Conservation (phyloP, 306 rosid genomes). For the Calophaca sinica region DNA sequence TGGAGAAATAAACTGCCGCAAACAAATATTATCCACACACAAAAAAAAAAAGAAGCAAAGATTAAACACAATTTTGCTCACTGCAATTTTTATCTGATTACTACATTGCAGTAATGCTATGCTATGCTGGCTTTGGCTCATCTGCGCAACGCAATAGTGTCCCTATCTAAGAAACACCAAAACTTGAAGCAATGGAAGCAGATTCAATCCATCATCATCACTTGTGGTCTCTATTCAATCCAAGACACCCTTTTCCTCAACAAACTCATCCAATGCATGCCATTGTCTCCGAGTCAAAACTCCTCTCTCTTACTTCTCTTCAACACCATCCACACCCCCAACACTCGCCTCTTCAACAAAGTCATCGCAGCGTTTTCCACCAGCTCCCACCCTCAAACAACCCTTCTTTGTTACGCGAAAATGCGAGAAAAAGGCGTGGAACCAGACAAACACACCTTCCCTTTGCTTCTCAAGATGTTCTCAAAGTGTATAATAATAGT, state of each 20-base stretch:
- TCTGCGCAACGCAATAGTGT: constrained; percentile 23
- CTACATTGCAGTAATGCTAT: neutral
- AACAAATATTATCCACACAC: too few species aligned
- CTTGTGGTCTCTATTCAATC: constrained; percentile 30
- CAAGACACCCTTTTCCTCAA: constrained; percentile 39
- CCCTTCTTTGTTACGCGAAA: constrained; percentile 43
- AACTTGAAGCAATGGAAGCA: constrained; percentile 37
- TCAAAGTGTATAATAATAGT: constrained; percentile 6
- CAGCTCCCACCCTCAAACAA: neutral
- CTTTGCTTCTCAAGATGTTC: constrained; percentile 51
- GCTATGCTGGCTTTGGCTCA: neutral
- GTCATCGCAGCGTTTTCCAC: constrained; percentile 42
- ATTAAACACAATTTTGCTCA: too few species aligned
- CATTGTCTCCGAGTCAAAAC: constrained; percentile 11
- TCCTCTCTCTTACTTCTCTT: constrained; percentile 32
- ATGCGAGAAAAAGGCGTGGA: constrained; percentile 45
- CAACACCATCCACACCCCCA: constrained; percentile 40
- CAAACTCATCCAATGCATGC: constrained; percentile 36
- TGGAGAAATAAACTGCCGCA: too few species aligned
- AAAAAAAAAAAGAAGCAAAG: too few species aligned
- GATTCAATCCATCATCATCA: constrained; percentile 49
- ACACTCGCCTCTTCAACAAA: constrained; percentile 44
- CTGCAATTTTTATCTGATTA: too few species aligned
- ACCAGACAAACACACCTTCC: constrained; percentile 60
- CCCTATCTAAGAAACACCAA: constrained; percentile 13